Base-by-base conservation (phyloP, 768 basidiomycete species). In the Macrolepiota fuliginosa region DNA sequence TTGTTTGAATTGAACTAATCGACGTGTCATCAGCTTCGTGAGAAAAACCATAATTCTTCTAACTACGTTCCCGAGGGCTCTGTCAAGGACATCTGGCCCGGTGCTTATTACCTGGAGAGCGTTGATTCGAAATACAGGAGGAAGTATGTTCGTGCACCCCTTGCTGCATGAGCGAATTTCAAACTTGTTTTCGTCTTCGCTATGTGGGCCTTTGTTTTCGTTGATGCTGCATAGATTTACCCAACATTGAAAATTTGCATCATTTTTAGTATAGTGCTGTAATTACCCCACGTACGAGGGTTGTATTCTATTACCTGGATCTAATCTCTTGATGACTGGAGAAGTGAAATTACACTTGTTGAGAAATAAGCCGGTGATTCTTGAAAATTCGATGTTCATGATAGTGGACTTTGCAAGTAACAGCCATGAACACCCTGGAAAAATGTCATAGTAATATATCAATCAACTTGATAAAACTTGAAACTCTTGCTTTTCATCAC, bases 21-120 rank as follows among this genome's bases (percentile, higher is more conserved):
- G 29, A 47, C 51, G 47, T 51, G 56, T 25, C 50, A 39, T n/a
- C 32, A 12, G 95, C 88, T 98, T 55, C 92, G 96, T 45, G 96
- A 98, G 79, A 89, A 92, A 78, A 96, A 96, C 82, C 95, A 98
- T 83, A 96, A 96, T 68, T 87, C 92, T 15, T 86, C 82, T 25
- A 81, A 86, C 67, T 99, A 92, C 79, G 83, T 84, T 2, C 97
- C 97, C 12, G 81, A 85, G 54, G 97, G 97, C 50, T 88, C 86
- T 24, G 74, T 95, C 62, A 91, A 95, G 63, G 90, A 97, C 83
- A 90, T 99, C 74, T 95, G 93, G 91, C 89, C 91, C 3, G 95
- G 95, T 49, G 81, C 90, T 19, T 98, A 90, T 80, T 98, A 98
- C 83, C 90, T 99, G 66, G 88, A 89, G 64, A 84, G 81, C 71